phyloP scores from a whole-genome alignment of 169 alveolate genomes.

The Cryptosporidium bovis region DNA sequence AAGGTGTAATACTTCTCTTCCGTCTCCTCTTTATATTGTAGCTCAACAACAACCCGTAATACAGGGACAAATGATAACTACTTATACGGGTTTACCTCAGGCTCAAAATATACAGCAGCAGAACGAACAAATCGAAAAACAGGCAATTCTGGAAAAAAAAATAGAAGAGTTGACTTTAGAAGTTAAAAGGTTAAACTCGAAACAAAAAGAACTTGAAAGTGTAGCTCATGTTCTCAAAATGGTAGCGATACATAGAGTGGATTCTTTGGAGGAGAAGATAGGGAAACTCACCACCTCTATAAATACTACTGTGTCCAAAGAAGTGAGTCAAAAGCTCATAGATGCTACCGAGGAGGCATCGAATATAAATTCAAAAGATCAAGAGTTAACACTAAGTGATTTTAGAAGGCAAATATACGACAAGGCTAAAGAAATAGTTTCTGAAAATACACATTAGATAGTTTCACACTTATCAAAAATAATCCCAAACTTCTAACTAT shows the following conservation, averaged over 20 bases:
- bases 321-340: constrained; percentile 1
- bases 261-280: constrained; percentile 63
- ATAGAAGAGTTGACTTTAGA: constrained; percentile 53
- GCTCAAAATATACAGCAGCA: neutral
- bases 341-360: too few relatives aligned
- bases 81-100: neutral
- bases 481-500: neutral
- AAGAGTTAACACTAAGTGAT: constrained; percentile 11
- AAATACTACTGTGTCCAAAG: neutral
- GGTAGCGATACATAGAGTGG: constrained; percentile 71
- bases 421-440: constrained; percentile 52
- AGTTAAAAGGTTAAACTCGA: constrained; percentile 5
- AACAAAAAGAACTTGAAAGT: constrained; percentile 49
- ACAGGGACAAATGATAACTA: constrained; percentile 40
- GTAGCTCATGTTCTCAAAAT: constrained; percentile 69
- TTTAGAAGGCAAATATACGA: constrained; percentile 33
- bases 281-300: constrained; percentile 27
- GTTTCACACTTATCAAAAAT: neutral
- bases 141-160: constrained; percentile 35
- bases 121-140: constrained; percentile 7
- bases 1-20: constrained; percentile 27
- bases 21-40: constrained; percentile 34
- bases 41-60: constrained; percentile 47
- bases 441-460: constrained; percentile 9
- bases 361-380: neutral